Evolutionary conservation across 805 yeast species (phyloP).

Genomic region (Saturnispora quitensis): DNA sequence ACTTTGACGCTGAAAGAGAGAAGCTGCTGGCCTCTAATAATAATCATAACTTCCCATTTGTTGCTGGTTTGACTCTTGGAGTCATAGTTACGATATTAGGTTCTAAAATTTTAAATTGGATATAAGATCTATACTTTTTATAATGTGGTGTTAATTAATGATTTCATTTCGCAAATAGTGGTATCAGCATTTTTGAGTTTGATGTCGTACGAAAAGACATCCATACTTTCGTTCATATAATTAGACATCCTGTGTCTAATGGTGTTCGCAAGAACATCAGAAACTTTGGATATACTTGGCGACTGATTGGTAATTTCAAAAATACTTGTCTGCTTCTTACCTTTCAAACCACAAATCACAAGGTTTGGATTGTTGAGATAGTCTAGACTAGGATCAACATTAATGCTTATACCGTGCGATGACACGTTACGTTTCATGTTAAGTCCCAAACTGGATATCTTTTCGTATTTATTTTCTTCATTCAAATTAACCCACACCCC

Average conservation of each 20-base stretch:
- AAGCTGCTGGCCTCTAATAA: not conserved
- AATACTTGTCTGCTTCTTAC: conserved; percentile 48
- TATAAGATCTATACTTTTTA: not conserved
- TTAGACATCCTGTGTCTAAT: not conserved
- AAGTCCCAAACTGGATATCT: conserved; percentile 86
- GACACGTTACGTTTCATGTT: conserved; percentile 79
- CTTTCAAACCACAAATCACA: conserved; percentile 80
- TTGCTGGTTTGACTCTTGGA: not conserved
- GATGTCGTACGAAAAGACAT: not conserved
- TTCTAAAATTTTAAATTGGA: not conserved
- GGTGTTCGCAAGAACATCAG: not conserved
- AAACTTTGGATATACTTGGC: not conserved
- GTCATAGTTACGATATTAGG: not conserved
- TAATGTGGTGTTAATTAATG: not conserved
- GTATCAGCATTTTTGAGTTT: not conserved
- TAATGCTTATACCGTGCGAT: conserved; percentile 83
- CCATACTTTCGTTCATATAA: not conserved
- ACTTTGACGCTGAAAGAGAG: not conserved
- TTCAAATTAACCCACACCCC: conserved; percentile 68
- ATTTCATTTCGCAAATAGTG: not conserved
- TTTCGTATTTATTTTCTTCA: conserved; percentile 27
- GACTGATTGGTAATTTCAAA: not conserved
- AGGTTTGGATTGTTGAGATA: conserved; percentile 53
- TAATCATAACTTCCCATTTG: not conserved
- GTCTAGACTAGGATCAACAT: conserved; percentile 62